A percentile compares a stretch with the other conserved stretches of the same genome.
Conservation (phyloP, 2,329 filamentous ascomycete genomes). For the Clathrospora elynae region DNA sequence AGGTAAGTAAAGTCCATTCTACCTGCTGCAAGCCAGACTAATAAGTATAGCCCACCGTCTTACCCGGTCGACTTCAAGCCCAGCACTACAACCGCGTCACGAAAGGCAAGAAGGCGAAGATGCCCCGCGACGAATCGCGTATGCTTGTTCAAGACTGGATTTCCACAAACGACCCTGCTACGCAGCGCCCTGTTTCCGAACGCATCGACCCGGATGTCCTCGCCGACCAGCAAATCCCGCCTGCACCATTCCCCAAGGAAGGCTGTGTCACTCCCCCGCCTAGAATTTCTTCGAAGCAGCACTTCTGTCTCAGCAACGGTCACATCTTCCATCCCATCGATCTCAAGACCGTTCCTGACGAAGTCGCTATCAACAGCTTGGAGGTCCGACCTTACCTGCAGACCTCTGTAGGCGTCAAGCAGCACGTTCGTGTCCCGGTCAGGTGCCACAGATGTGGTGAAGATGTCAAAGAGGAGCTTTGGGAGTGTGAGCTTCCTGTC, state of each 20-base stretch:
- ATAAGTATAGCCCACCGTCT: slow-evolving; percentile 4
- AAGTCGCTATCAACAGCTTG: slow-evolving; percentile 21
- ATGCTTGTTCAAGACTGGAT: slow-evolving; percentile 27
- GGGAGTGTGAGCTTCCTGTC: slow-evolving; percentile 27
- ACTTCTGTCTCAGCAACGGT: slow-evolving; percentile 27
- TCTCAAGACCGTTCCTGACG: slow-evolving; percentile 22
- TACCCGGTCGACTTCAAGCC: background rate
- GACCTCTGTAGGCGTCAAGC: slow-evolving; percentile 14
- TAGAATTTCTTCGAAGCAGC: slow-evolving; percentile 14
- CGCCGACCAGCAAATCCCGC: slow-evolving; percentile 27
- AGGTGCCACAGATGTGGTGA: slow-evolving; percentile 26
- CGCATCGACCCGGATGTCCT: slow-evolving; percentile 25
- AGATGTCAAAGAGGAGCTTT: slow-evolving; percentile 23
- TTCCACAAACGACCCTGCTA: slow-evolving; percentile 15
- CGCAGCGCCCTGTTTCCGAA: slow-evolving; percentile 25
- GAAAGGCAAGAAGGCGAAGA: slow-evolving; percentile 15
- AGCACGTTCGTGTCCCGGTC: slow-evolving; percentile 26
- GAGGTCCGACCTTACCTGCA: slow-evolving; percentile 23
- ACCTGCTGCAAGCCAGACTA: background rate
- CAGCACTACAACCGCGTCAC: slow-evolving; percentile 2
- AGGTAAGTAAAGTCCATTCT: slow-evolving; percentile 6
- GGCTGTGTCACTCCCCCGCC: slow-evolving; percentile 4
- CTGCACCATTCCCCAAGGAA: slow-evolving; percentile 27
- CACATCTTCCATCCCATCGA: slow-evolving; percentile 29
- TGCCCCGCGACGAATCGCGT: slow-evolving; percentile 18